Conservation (phyloP, 768 basidiomycete species). For the Suillus discolor region DNA sequence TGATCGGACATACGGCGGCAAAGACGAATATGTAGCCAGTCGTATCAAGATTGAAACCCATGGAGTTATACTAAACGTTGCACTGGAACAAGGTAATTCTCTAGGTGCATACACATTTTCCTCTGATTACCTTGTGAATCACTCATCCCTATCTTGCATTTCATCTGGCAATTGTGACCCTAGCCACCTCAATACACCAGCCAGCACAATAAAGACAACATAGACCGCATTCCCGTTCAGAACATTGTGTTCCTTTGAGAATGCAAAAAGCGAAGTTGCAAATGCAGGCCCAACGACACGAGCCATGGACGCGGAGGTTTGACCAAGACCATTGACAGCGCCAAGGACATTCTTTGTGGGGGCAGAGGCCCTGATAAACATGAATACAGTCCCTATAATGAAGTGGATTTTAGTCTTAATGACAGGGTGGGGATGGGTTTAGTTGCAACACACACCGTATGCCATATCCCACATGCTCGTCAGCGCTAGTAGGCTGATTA, state of each 20-base stretch:
- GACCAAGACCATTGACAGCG: conserved; percentile 61
- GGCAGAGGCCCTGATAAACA: conserved; percentile 60
- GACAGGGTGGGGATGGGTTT: neutral
- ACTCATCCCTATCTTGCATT: conserved; percentile 38
- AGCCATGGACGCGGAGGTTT: conserved; percentile 45
- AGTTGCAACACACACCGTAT: conserved; percentile 48
- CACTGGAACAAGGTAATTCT: neutral
- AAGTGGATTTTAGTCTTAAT: neutral
- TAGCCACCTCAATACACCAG: conserved; percentile 38
- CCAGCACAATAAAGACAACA: conserved; percentile 39
- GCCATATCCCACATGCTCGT: conserved; percentile 54
- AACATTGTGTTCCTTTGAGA: conserved; percentile 46
- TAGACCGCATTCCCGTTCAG: conserved; percentile 53
- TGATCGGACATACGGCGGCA: neutral
- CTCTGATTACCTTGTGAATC: neutral
- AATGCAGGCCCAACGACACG: conserved; percentile 51
- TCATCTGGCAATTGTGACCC: conserved; percentile 43
- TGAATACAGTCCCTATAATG: conserved; percentile 60
- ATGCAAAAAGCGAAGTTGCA: conserved; percentile 53
- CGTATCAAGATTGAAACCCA: neutral
- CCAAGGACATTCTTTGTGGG: conserved; percentile 57
- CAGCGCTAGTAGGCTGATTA: conserved; percentile 48
- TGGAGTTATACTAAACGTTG: neutral
- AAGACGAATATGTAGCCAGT: neutral
- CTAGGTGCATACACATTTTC: neutral